These are phyloP conservation scores for Eucalyptus regnans DNA, from an alignment of 345 rosid genomes.

Conservation along the genomic window DNA sequence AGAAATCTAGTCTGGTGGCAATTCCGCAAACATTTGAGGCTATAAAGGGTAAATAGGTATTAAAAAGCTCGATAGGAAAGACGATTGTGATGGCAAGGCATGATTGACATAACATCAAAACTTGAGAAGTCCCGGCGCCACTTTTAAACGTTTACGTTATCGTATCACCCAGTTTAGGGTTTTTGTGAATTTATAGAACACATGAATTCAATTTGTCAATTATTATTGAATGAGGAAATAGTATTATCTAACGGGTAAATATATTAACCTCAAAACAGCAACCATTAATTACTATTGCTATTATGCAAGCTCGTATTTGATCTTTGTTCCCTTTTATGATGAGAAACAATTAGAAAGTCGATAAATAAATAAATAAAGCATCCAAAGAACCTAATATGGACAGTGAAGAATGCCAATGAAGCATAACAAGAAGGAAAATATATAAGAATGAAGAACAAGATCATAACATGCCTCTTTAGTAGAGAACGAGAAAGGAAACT, in stretches of 20 bases:
- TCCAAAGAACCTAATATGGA: background rate
- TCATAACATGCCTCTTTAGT: background rate
- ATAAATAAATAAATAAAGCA: background rate
- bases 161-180: background rate
- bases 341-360: background rate
- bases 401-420: background rate
- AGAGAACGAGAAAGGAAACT: background rate
- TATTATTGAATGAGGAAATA: background rate
- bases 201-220: background rate
- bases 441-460: background rate
- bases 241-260: background rate
- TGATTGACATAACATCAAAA: background rate
- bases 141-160: background rate
- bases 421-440: background rate
- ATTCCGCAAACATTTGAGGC: background rate
- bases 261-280: background rate
- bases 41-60: background rate
- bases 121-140: background rate
- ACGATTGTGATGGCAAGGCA: fast-evolving
- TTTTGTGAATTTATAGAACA: background rate
- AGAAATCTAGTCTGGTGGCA: background rate
- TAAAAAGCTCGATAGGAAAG: background rate
- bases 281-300: background rate
- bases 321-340: background rate
- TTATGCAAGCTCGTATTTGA: background rate